These are phyloP conservation scores for Dysphania ambrosioides DNA, from an alignment of 148 eudicot genomes.

Conservation along the genomic window DNA sequence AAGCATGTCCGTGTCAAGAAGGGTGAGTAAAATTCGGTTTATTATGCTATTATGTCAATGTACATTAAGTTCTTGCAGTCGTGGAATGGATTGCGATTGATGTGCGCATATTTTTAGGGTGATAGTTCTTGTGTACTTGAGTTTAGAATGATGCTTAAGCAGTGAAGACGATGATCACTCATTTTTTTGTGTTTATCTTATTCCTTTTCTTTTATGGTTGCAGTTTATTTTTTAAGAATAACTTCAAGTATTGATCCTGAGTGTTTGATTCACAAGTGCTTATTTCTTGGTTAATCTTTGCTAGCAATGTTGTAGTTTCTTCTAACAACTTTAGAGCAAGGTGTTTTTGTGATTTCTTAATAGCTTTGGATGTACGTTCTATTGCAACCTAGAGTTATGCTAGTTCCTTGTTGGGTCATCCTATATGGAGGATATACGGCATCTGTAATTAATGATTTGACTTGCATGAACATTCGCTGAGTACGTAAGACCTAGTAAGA, in stretches of 20 bases:
- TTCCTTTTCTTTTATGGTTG: neutral
- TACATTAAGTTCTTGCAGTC: neutral
- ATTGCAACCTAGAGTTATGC: no score
- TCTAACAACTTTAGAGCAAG: neutral
- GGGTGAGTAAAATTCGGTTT: constrained; percentile 39
- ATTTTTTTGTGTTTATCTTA: neutral
- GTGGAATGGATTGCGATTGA: neutral
- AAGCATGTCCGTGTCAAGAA: constrained; percentile 67
- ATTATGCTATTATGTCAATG: neutral
- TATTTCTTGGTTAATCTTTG: neutral
- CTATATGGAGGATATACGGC: no score
- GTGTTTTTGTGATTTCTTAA: no score
- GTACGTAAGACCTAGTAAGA: no score
- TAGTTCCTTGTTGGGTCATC: no score
- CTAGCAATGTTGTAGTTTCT: neutral
- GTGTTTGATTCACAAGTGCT: no score
- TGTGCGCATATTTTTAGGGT: neutral
- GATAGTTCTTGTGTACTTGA: neutral
- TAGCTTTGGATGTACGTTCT: no score
- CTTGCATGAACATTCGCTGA: no score
- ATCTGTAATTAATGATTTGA: no score
- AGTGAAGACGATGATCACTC: neutral
- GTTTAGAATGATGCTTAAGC: neutral
- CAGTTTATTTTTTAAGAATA: neutral
- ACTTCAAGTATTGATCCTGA: no score